Conservation (phyloP, 148 eudicot genomes). For the Agrostemma githago region DNA sequence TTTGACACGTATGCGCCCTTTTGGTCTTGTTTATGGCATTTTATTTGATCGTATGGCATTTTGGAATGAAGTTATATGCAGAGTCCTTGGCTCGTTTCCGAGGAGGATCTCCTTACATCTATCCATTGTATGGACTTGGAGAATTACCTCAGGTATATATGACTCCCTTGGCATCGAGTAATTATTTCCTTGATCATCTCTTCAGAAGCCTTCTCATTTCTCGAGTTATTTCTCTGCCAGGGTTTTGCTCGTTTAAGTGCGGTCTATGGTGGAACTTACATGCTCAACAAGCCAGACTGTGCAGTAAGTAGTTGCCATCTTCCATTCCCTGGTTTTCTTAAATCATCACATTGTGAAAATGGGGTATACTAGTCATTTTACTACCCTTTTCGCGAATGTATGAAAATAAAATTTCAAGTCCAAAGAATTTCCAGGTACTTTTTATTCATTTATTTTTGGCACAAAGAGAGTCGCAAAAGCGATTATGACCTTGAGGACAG, state of each 20-base stretch:
- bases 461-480: no score
- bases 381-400: neutral
- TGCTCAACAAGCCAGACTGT: constrained; percentile 79
- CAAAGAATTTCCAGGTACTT: neutral
- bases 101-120: constrained; percentile 92
- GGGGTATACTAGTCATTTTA: neutral
- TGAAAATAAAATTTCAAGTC: neutral
- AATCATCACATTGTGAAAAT: neutral
- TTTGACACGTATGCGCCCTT: no score
- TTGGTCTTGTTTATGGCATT: neutral
- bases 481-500: no score
- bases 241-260: constrained; percentile 90
- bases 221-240: constrained; percentile 24
- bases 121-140: constrained; percentile 93
- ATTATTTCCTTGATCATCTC: neutral
- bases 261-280: constrained; percentile 87
- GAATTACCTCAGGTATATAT: constrained; percentile 67
- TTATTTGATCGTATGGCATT: constrained; percentile 10
- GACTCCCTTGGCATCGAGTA: neutral
- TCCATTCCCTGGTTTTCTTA: neutral
- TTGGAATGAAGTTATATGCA: constrained; percentile 54
- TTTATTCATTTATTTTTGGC: no score
- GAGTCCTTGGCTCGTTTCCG: constrained; percentile 85
- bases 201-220: neutral
- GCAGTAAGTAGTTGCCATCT: constrained; percentile 33